These are phyloP conservation scores for Tetrapyrgos nigripes DNA, from an alignment of 1,284 basidiomycete genomes.

Conservation along the genomic window DNA sequence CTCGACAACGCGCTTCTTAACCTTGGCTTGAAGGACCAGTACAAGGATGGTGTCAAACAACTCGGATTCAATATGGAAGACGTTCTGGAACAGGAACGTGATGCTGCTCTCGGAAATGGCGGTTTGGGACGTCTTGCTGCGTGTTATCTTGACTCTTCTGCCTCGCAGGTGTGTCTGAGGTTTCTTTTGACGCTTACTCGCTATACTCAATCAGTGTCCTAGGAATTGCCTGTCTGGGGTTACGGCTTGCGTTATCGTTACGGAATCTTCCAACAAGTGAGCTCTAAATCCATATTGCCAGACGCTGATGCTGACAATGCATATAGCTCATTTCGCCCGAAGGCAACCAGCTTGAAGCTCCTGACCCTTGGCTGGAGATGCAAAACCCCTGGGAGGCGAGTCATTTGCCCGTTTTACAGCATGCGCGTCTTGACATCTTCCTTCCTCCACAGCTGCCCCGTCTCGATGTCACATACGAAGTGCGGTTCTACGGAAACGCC, in stretches of 20 bases:
- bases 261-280: slow-evolving; percentile 89
- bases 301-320: background rate
- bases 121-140: slow-evolving; percentile 92
- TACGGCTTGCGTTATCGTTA: slow-evolving; percentile 91
- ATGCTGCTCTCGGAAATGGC: slow-evolving; percentile 89
- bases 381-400: slow-evolving; percentile 85
- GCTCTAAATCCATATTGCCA: background rate
- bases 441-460: slow-evolving; percentile 61
- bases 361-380: slow-evolving; percentile 91
- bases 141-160: slow-evolving; percentile 88
- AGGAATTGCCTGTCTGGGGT: slow-evolving; percentile 78
- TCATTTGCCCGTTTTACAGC: background rate
- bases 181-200: background rate
- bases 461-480: slow-evolving; percentile 80
- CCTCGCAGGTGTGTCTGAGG: slow-evolving; percentile 67
- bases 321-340: slow-evolving; percentile 76
- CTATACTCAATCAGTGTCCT: slow-evolving; percentile 4
- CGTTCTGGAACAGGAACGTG: slow-evolving; percentile 85
- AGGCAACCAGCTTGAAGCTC: slow-evolving; percentile 88
- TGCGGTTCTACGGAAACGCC: slow-evolving; percentile 87
- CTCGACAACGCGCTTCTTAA: slow-evolving; percentile 92
- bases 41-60: slow-evolving; percentile 67
- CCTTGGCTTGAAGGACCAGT: slow-evolving; percentile 81
- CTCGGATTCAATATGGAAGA: slow-evolving; percentile 92
- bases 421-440: background rate